Base-by-base conservation (phyloP, 306 rosid genomes). In the Prunus fruticosa region DNA sequence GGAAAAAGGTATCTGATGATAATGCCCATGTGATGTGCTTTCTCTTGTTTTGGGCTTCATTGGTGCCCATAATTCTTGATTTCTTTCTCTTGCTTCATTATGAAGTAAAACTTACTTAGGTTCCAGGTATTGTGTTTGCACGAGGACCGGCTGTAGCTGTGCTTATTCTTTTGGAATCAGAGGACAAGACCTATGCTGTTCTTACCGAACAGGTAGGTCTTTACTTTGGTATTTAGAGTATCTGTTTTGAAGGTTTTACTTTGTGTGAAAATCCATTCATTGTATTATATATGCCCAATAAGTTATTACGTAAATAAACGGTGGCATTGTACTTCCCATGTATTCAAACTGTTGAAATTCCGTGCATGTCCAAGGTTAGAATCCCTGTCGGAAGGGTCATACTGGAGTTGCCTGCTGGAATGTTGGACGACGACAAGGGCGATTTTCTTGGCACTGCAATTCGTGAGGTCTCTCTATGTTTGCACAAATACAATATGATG, bases 341-440 rank as follows among this genome's bases (percentile, higher is more conserved):
- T 34, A 13, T 32, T 79, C 52, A 71, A 41, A 72, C 65, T 25
- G 38, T 72, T 67, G 71, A 77, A 79, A 73, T 82, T 79, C 73
- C 7, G 47, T 69, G 65, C 30, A 27, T 86, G 50, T 72, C 69
- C 51, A 80, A 94, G 98, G 95, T 88, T 67, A 88, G 98, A 82
- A 90, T 94, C 75, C 98, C 98, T 27, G 78, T 86, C 64, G 98
- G 98, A 76, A 87, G 87, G 88, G 72, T 75, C 71, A 76, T 86
- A 77, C 82, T 92, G 95, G 98, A 94, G 74, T 86, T 94, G 89
- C 98, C 98, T 56, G 97, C 98, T 76, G 98, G 98, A 75, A 92
- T 90, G 98, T 80, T 94, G 88, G 92, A 90, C 13, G 92, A 89
- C 71, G 91, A 90, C 85, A 76, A 88, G 78, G 97, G 92, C 51